Evolutionary conservation across 2,329 filamentous ascomycete genomes (phyloP).

Genomic region (Fusarium penzigii): DNA sequence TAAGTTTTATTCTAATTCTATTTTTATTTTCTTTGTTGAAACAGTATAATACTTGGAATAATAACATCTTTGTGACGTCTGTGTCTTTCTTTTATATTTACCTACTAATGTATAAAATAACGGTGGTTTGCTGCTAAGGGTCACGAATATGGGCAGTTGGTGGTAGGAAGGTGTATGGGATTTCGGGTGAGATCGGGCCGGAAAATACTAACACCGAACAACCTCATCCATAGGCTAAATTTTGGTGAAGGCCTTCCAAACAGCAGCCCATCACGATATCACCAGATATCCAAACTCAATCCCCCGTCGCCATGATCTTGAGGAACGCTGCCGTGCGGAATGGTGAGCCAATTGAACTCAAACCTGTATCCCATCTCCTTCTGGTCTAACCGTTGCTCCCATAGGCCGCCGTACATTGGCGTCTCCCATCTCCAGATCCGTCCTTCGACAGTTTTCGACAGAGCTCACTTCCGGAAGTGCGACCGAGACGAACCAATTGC

Average conservation of each 20-base stretch:
- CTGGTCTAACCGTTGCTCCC: not conserved
- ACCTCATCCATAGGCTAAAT: conserved; percentile 27
- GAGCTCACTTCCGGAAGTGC: conserved; percentile 24
- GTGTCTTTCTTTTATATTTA: too few species aligned
- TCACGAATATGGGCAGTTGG: too few species aligned
- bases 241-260: conserved; percentile 27
- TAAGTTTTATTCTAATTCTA: conserved; percentile 23
- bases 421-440: conserved; percentile 40
- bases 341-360: conserved; percentile 42
- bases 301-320: conserved; percentile 52
- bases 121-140: too few species aligned
- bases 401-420: conserved; percentile 56
- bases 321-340: conserved; percentile 56
- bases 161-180: not conserved
- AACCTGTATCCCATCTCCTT: not conserved
- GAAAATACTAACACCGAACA: conserved; percentile 26
- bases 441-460: conserved; percentile 37
- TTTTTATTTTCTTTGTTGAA: conserved; percentile 10
- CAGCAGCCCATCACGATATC: conserved; percentile 14
- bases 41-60: conserved; percentile 5
- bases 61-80: not conserved
- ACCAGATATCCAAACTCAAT: conserved; percentile 17
- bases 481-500: conserved; percentile 14
- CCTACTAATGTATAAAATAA: too few species aligned
- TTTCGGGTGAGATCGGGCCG: conserved; percentile 15